Conservation (phyloP, 2,329 filamentous ascomycete genomes). For the Ascochyta pisi region DNA sequence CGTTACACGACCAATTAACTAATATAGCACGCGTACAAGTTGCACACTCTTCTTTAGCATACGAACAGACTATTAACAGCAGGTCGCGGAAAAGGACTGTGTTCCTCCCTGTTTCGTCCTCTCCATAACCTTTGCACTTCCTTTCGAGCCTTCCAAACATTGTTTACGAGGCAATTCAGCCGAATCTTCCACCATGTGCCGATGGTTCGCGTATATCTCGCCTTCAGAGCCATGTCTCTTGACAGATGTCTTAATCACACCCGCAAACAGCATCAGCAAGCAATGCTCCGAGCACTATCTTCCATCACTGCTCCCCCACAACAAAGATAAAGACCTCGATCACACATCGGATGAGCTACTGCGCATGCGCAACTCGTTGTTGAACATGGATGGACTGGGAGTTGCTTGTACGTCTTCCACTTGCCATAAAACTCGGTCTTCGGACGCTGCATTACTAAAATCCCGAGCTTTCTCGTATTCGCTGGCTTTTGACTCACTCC, state of each 20-base stretch:
- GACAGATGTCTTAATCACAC: conserved; percentile 61
- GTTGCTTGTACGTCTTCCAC: conserved; percentile 53
- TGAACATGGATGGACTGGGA: conserved; percentile 64
- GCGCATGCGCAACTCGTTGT: conserved; percentile 58
- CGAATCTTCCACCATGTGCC: conserved; percentile 49
- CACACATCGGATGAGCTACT: conserved; percentile 53
- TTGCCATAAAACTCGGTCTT: background rate
- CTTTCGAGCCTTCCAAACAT: too few relatives aligned
- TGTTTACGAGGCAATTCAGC: too few relatives aligned
- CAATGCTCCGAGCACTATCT: conserved; percentile 60
- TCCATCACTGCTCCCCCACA: conserved; percentile 59
- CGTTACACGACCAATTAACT: conserved; percentile 1
- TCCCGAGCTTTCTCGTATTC: too few relatives aligned
- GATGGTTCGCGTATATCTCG: conserved; percentile 65
- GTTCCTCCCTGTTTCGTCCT: background rate
- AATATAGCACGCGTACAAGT: background rate
- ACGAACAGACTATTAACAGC: too few relatives aligned
- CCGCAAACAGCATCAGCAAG: conserved; percentile 46
- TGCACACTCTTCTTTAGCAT: background rate
- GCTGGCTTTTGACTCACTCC: background rate
- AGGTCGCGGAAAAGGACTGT: too few relatives aligned
- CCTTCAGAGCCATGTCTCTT: conserved; percentile 61
- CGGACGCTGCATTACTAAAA: too few relatives aligned
- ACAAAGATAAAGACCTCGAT: conserved; percentile 49
- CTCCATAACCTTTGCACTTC: background rate